Evolutionary conservation across 345 rosid genomes (phyloP).

Genomic region (Brassica juncea): DNA sequence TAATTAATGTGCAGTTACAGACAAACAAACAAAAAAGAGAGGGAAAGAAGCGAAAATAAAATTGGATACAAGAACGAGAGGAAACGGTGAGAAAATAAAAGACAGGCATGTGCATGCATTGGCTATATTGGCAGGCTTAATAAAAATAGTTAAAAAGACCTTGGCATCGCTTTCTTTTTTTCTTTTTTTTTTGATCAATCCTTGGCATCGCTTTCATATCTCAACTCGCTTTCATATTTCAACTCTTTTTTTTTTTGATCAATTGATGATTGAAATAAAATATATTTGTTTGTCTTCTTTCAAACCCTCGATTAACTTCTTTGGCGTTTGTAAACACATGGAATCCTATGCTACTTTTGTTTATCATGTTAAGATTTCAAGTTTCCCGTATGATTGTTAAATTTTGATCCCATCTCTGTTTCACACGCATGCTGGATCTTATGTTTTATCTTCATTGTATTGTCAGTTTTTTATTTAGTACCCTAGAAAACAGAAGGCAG

Average conservation of each 20-base stretch:
- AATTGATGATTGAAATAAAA: conserved; percentile 5
- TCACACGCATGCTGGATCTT: background rate
- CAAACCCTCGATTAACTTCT: background rate
- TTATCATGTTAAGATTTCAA: background rate
- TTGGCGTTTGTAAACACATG: conserved; percentile 22
- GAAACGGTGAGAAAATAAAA: conserved; percentile 12
- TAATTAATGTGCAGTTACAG: background rate
- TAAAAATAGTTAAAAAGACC: background rate
- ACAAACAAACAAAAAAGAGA: background rate
- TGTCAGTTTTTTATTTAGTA: background rate
- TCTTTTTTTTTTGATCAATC: no score
- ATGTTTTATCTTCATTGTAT: background rate
- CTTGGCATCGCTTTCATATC: background rate
- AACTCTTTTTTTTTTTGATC: background rate
- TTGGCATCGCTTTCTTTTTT: no score
- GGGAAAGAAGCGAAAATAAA: conserved; percentile 30
- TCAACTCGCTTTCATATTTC: conserved; percentile 15
- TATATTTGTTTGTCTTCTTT: conserved; percentile 19
- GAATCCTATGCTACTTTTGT: conserved; percentile 25
- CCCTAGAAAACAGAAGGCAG: background rate
- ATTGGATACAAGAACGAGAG: conserved; percentile 18
- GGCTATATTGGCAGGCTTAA: background rate
- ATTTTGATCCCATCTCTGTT: background rate
- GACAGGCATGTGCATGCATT: conserved; percentile 32
- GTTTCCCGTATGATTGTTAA: background rate